These are phyloP conservation scores for Alternaria arborescens DNA, from an alignment of 2,329 filamentous ascomycete species.

Conservation along the genomic window DNA sequence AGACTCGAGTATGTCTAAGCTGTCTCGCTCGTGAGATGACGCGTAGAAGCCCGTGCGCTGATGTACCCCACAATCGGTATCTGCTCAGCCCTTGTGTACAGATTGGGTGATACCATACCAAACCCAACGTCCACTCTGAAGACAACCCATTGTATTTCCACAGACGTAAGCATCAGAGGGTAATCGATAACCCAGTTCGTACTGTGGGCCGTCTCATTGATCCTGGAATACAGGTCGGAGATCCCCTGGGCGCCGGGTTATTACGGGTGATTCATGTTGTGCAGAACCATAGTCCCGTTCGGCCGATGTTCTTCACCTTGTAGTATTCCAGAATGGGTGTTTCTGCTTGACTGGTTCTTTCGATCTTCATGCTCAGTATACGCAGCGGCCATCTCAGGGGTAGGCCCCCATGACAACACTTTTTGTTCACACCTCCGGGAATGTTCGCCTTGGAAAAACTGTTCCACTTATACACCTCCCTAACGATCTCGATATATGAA, in stretches of 20 bases:
- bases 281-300: background rate
- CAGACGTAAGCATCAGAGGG: background rate
- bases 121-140: background rate
- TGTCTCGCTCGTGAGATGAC: slow-evolving; percentile 15
- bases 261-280: background rate
- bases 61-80: slow-evolving; percentile 15
- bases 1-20: background rate
- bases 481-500: too few relatives aligned
- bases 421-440: too few relatives aligned
- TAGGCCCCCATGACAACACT: too few relatives aligned
- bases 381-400: background rate
- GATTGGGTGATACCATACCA: background rate
- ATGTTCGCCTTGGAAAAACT: too few relatives aligned
- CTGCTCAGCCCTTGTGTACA: background rate
- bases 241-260: background rate
- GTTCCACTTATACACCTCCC: too few relatives aligned
- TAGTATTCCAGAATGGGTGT: background rate
- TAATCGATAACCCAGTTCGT: background rate
- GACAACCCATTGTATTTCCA: background rate
- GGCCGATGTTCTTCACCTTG: background rate
- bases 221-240: background rate
- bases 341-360: background rate
- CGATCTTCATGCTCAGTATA: background rate
- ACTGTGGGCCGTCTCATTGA: background rate
- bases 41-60: slow-evolving; percentile 22